Base-by-base conservation (phyloP, 2,329 filamentous ascomycete genomes). In the Verticillium nubilum region DNA sequence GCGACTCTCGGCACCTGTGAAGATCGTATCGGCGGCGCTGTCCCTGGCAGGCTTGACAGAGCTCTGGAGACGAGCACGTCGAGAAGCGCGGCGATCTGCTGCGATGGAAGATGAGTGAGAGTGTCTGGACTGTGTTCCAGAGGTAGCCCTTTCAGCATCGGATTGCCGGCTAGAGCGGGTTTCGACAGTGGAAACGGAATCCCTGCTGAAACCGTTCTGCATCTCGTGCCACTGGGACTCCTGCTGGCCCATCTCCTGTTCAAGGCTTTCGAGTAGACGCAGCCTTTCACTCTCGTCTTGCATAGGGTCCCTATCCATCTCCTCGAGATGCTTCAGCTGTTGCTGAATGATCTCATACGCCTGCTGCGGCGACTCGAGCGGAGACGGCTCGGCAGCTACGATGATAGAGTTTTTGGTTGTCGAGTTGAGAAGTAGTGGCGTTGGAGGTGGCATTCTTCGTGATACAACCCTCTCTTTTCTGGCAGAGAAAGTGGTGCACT, bases 241-340 rank as follows among this genome's bases (percentile, higher is more conserved):
- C 67, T 88, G 82, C 63, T 78, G 70, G 0, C 80, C 83, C 78
- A 88, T 84, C 69, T 89, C 86, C 61, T 74, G 75, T 67, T 89
- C 86, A 1, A 89, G 73, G 61, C 85, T 80, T 31, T 83, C 80
- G 1, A 89, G 72, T 3, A 87, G 74, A 33, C 75, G 77, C 60
- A 82, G 71, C 28, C 78, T 74, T 58, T 75, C 74, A 15, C 73
- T 72, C 28, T 77, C 71, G 62, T 71, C 78, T 58, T 73, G 74
- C 7, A 67, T 68, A 1, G 70, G 70, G 15, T 72, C 73, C 33
- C 67, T 65, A 31, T 70, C 72, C 4, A 75, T 67, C 57, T 77
- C 67, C 23, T 84, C 81, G 9, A 84, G 72, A 37, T 76, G 78
- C 60, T 71, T 74, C 23, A 86, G 73, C 64, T 85, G 82, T 29